A percentile compares a stretch with the other conserved stretches of the same genome.
Evolutionary conservation across 345 rosid species (phyloP).

Genomic region (Laguncularia racemosa): DNA sequence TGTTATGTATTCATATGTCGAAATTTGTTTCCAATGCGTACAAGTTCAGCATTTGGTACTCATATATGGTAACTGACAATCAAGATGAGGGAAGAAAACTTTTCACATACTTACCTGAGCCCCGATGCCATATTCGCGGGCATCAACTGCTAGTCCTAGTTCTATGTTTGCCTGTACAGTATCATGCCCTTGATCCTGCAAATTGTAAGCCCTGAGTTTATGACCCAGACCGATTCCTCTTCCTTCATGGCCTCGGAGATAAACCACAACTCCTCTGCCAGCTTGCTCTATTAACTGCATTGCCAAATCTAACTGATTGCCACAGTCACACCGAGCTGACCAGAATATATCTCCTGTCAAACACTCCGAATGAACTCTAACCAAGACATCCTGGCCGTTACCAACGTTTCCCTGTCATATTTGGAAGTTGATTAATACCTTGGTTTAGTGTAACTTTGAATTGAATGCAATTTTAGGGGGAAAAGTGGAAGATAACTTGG

Average conservation of each 20-base stretch:
- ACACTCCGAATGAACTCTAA: constrained; percentile 88
- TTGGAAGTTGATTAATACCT: constrained; percentile 5
- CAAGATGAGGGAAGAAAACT: neutral
- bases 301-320: constrained; percentile 70
- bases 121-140: constrained; percentile 84
- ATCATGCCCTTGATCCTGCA: constrained; percentile 88
- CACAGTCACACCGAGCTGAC: constrained; percentile 83
- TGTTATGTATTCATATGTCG: no score
- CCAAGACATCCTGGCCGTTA: constrained; percentile 73
- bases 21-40: no score
- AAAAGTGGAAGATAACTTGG: no score
- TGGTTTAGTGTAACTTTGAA: no score
- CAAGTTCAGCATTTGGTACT: neutral
- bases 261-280: constrained; percentile 66
- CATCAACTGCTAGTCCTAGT: constrained; percentile 77
- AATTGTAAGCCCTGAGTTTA: constrained; percentile 73
- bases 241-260: constrained; percentile 91
- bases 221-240: constrained; percentile 91
- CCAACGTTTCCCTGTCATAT: constrained; percentile 56
- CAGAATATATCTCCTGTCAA: constrained; percentile 82
- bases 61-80: neutral
- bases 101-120: constrained; percentile 55
- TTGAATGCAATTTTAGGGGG: no score
- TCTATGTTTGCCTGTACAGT: constrained; percentile 82
- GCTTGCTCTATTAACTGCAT: constrained; percentile 65